These are phyloP conservation scores for Plasmodium knowlesi DNA, from an alignment of 169 alveolate genomes.

Conservation along the genomic window DNA sequence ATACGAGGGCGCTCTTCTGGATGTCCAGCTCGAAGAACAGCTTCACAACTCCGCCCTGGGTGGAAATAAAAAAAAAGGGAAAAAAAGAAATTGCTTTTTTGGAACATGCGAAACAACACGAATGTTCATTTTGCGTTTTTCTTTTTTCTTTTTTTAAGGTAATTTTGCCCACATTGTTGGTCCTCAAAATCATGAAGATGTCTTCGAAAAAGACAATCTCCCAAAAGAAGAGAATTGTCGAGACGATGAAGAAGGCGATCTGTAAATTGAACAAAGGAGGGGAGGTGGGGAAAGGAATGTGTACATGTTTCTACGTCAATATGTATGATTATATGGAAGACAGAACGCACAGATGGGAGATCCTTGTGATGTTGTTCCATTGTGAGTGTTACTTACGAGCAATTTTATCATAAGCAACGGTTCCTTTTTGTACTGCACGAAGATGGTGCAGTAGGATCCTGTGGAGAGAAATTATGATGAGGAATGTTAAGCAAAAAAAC, in stretches of 20 bases:
- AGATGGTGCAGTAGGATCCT: conserved; percentile 60
- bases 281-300: neutral
- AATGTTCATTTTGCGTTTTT: neutral
- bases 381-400: conserved; percentile 14
- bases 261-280: neutral
- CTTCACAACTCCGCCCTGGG: conserved; percentile 7
- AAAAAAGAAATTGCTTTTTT: neutral
- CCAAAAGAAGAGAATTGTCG: conserved; percentile 8
- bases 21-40: conserved; percentile 28
- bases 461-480: neutral
- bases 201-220: conserved; percentile 56
- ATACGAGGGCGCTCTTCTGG: conserved; percentile 5
- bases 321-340: too few relatives aligned
- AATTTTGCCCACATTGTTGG: conserved; percentile 32
- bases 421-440: conserved; percentile 57
- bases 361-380: neutral
- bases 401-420: conserved; percentile 49
- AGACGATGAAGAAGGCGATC: conserved; percentile 43
- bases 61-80: neutral
- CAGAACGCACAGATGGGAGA: neutral
- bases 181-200: conserved; percentile 33
- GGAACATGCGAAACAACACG: neutral
- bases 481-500: neutral
- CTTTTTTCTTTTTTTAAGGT: neutral
- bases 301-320: too few relatives aligned